Base-by-base conservation (phyloP, 768 basidiomycete species). In the Auricularia heimuer region DNA sequence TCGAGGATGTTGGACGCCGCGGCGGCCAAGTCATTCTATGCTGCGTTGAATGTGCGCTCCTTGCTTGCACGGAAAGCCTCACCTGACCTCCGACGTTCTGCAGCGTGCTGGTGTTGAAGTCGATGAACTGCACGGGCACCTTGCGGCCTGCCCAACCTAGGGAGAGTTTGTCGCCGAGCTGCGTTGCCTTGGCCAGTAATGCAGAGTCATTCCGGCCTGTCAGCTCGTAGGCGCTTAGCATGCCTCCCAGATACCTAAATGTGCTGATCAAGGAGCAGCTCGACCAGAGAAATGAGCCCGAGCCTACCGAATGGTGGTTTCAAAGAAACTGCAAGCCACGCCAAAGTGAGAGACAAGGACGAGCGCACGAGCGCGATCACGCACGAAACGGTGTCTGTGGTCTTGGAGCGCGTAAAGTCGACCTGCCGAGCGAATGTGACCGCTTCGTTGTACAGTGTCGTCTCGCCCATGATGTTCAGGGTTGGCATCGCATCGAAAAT, bases 401-500 rank as follows among this genome's bases (percentile, higher is more conserved):
- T 83, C 33, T 79, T 74, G 0, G 84, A 81, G 39, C 71, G 70
- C 65, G 71, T 81, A 72, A 87, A 89, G 71, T 90, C 82, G 63
- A 89, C 80, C 0, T 74, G 71, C 36, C 75, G 76, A 0, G 80
- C 73, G 69, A 83, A 82, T 37, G 84, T 71, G 45, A 88, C 79
- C 0, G 81, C 85, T 69, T 85, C 80, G 3, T 74, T 56, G 70
- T 89, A 86, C 18, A 81, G 74, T 68, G 83, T 83, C 56, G 14
- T 35, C 24, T 60, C 56, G 12, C 56, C 56, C 24, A 60, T 29
- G 6, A 60, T 35, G 10, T 29, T 85, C 83, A 89, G 79, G 0
- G 88, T 88, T 54, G 71, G 71, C 76, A 90, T 71, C 0, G 82
- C 82, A 70, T 90, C 88, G 18, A 83, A 80, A 58, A 89, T 83